Base-by-base conservation (phyloP, 1,284 basidiomycete genomes). In the Irpex sp. region DNA sequence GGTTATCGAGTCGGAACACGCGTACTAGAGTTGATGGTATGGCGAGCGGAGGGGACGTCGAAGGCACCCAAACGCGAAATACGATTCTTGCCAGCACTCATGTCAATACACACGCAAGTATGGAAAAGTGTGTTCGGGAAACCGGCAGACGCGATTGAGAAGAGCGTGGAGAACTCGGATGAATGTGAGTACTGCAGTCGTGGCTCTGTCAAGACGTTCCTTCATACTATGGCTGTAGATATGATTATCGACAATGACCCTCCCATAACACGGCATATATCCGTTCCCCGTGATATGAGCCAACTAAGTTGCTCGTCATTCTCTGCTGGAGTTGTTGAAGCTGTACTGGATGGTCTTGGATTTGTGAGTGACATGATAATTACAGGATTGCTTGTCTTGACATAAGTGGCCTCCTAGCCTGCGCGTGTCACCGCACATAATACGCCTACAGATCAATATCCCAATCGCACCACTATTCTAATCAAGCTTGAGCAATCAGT, bases 241-340 rank as follows among this genome's bases (percentile, higher is more conserved):
- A 98, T 99, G 97, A 94, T 99, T 67, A 93, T 97, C 64, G 93
- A 97, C 80, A 98, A 99, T 73, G 90, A 95, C 72, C 96, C 97
- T 9, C 85, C 92, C 19, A 84, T 98, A 67, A 95, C 97, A 61
- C 87, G 93, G 67, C 83, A 93, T 69, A 95, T 99, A 65, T 95
- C 94, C 17, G 90, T 98, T 26, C 97, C 97, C 5, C 89, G 89
- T 69, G 97, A 99, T 71, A 91, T 99, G 87, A 91, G 88, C 66
- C 90, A 94, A 70, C 83, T 99, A 46, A 95, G 92, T 70, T 98
- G 96, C 72, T 98, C 96, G 43, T 98, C 97, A 0, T 93, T 97
- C 73, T 95, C 95, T 0, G 97, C 97, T 4, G 97, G 97, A 0
- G 90, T 99, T 61, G 95, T 99, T 3, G 97, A 99, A 78, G 97